Conservation (phyloP, 768 basidiomycete species). For the Rhodotorula graminis region DNA sequence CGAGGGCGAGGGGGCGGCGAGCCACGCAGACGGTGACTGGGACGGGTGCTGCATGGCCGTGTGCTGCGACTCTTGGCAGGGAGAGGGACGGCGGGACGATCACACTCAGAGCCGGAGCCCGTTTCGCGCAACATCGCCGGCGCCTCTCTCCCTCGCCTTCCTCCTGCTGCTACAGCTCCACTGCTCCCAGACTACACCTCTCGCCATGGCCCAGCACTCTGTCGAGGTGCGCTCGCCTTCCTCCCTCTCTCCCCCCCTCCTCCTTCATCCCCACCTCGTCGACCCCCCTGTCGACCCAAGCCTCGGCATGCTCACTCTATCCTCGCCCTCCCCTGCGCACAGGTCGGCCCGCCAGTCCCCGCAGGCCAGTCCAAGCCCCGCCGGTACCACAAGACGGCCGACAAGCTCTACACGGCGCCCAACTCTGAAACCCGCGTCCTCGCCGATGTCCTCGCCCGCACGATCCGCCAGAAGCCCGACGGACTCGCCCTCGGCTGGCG, state of each 20-base stretch:
- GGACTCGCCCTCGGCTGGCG: slow-evolving; percentile 75
- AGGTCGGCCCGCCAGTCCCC: slow-evolving; percentile 5
- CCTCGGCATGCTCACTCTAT: not conserved
- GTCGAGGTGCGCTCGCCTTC: slow-evolving; percentile 1
- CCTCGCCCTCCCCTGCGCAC: too few species aligned
- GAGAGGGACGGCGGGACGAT: too few species aligned
- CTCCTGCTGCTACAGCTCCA: too few species aligned
- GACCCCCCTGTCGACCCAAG: not conserved
- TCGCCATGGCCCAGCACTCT: not conserved
- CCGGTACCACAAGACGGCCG: not conserved
- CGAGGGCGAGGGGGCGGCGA: not conserved
- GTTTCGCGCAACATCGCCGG: too few species aligned
- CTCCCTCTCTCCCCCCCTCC: not conserved
- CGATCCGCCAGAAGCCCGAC: slow-evolving; percentile 21
- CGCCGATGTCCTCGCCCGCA: slow-evolving; percentile 17
- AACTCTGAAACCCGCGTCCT: slow-evolving; percentile 13
- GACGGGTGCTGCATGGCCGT: too few species aligned
- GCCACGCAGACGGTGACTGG: not conserved
- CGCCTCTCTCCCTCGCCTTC: too few species aligned
- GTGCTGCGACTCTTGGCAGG: too few species aligned
- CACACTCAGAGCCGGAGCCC: too few species aligned
- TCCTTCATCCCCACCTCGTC: not conserved
- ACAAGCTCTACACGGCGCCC: slow-evolving; percentile 1
- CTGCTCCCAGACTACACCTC: not conserved
- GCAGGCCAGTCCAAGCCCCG: slow-evolving; percentile 10